These are phyloP conservation scores for Populus pruinosa DNA, from an alignment of 345 rosid species.

Conservation along the genomic window DNA sequence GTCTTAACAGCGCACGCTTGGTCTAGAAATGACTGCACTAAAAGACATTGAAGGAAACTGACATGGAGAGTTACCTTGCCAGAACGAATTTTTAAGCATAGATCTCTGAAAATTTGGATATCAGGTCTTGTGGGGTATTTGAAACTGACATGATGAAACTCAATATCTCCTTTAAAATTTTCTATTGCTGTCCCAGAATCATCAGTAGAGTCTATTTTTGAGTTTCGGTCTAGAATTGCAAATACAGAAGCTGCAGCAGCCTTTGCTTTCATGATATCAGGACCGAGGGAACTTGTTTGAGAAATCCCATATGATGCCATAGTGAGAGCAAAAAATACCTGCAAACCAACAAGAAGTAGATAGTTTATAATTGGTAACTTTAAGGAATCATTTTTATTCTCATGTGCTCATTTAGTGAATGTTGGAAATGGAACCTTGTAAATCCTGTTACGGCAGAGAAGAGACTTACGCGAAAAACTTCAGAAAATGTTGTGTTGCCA, in stretches of 20 bases:
- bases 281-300: not conserved
- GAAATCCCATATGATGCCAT: slow-evolving; percentile 16
- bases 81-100: slow-evolving; percentile 9
- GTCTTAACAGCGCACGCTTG: not conserved
- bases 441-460: not conserved
- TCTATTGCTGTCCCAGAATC: slow-evolving; percentile 13
- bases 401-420: not conserved
- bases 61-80: slow-evolving; percentile 12
- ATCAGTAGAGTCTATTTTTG: slow-evolving; percentile 17
- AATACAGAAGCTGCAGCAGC: slow-evolving; percentile 18
- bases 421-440: not conserved
- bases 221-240: slow-evolving; percentile 18
- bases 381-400: not conserved
- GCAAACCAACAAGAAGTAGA: not conserved
- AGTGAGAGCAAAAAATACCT: slow-evolving; percentile 17
- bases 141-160: slow-evolving; percentile 12
- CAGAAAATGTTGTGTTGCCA: slow-evolving; percentile 2
- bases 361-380: not conserved
- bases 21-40: not conserved
- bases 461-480: slow-evolving; percentile 17
- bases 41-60: not conserved
- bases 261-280: slow-evolving; percentile 14
- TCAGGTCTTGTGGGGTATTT: slow-evolving; percentile 20
- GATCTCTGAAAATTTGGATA: slow-evolving; percentile 15
- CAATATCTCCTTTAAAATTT: slow-evolving; percentile 17